These are phyloP conservation scores for Inonotus obliquus DNA, from an alignment of 1,284 basidiomycete species.

Conservation along the genomic window DNA sequence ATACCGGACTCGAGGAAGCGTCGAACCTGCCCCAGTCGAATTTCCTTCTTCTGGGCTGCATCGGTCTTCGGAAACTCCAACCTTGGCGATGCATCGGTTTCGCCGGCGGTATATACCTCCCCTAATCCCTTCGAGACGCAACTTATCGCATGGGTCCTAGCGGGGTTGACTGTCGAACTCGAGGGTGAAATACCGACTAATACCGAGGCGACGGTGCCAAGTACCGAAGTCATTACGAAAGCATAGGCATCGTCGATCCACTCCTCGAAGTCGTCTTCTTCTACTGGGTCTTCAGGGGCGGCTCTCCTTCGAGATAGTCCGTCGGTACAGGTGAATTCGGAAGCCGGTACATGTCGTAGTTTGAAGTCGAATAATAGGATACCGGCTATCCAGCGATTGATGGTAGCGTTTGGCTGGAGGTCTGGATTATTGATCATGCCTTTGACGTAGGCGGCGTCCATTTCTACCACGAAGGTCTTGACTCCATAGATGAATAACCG, in stretches of 20 bases:
- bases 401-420: conserved; percentile 19
- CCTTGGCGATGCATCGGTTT: too few species aligned
- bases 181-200: too few species aligned
- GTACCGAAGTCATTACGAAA: neutral
- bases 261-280: neutral
- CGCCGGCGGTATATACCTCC: too few species aligned
- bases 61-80: too few species aligned
- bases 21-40: too few species aligned
- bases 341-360: conserved; percentile 20
- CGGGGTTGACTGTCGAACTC: too few species aligned
- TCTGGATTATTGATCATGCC: conserved; percentile 23
- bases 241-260: neutral
- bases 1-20: neutral
- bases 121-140: too few species aligned
- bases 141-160: too few species aligned
- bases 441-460: conserved; percentile 23
- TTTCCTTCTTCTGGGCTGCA: neutral
- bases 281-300: neutral
- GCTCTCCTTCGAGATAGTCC: neutral
- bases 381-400: conserved; percentile 23
- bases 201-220: too few species aligned
- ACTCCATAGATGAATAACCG: neutral
- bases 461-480: conserved; percentile 18
- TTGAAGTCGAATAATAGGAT: conserved; percentile 22
- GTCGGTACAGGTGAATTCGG: neutral